Base-by-base conservation (phyloP, 176 grass and related monocot genomes). In the Bonia amplexicaulis region DNA sequence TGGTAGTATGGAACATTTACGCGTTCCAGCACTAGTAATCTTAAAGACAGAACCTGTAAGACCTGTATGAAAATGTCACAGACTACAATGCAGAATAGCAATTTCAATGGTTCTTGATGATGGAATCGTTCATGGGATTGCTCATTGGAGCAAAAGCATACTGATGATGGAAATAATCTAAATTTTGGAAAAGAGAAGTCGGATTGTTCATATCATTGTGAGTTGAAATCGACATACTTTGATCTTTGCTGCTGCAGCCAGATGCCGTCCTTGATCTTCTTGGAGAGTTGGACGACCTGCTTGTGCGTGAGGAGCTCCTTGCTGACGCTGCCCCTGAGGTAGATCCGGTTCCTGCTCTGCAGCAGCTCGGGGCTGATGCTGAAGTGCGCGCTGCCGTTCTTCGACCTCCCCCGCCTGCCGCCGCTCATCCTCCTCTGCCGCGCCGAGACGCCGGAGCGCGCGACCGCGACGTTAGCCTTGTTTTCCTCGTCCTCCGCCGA, bases 251-350 rank as follows among this genome's bases (percentile, higher is more conserved):
- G 82, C 81, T 96, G 87, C 7, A 99, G 84, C 76, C 76, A 82
- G 42, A 96, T 86, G 78, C 96, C 93, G 33, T 82, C 90, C 81
- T 92, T 99, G 79, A 99, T 96, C 92, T 96, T 99, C 88, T 92
- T 94, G 65, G 93, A 96, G 41, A 99, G 88, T 27, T 95, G 88
- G 44, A 99, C 76, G 73, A 99, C 96, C 74, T 99, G 92, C 77
- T 89, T 89, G 84, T 99, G 96, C 79, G 88, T 94, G 73, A 99
- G 90, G 65, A 99, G 87, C 44, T 92, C 88, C 84, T 94, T 87
- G 78, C 93, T 89, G 39, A 96, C 86, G 61, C 82, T 87, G 31
- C 96, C 93, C 78, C 88, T 61, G 31, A 99, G 87, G 86, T 99
- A 96, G 40, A 92, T 91, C 13, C 93, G 89, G 49, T 86, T 90